Percentiles rank a stretch among this genome's conserved stretches.
These are phyloP conservation scores for Cephalotrichum gorgonifer DNA, from an alignment of 2,329 filamentous ascomycete species.

Conservation along the genomic window DNA sequence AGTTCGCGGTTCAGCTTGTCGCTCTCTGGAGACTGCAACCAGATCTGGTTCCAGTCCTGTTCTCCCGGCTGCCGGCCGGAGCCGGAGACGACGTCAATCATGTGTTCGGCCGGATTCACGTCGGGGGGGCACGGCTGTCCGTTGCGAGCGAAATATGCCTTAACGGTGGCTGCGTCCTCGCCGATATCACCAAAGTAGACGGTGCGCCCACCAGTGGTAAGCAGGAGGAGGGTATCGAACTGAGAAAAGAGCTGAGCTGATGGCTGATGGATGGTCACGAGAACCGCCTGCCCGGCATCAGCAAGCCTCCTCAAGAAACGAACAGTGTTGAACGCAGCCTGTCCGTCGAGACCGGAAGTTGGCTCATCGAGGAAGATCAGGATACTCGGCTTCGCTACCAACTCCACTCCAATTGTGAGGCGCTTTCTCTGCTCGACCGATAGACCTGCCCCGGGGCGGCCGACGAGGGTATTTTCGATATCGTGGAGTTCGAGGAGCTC, in stretches of 20 bases:
- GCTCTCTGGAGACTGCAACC: conserved; percentile 53
- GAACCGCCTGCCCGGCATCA: conserved; percentile 54
- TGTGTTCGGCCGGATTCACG: conserved; percentile 61
- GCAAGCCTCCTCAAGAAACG: conserved; percentile 59
- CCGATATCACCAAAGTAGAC: conserved; percentile 61
- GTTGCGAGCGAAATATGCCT: conserved; percentile 55
- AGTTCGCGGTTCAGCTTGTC: conserved; percentile 49
- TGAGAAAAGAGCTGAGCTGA: conserved; percentile 55
- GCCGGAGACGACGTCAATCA: conserved; percentile 33
- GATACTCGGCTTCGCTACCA: conserved; percentile 49
- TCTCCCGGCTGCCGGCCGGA: conserved; percentile 27
- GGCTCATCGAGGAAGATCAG: too few relatives aligned
- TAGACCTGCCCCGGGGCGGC: conserved; percentile 37
- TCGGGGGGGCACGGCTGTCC: conserved; percentile 51
- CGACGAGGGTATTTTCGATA: conserved; percentile 37
- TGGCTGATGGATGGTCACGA: conserved; percentile 63
- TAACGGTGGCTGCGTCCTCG: conserved; percentile 40
- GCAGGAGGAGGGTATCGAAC: conserved; percentile 55
- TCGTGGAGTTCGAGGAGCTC: conserved; percentile 44
- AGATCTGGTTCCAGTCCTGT: conserved; percentile 61
- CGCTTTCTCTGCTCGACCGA: conserved; percentile 43
- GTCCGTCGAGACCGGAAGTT: conserved; percentile 58
- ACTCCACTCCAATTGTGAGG: conserved; percentile 50
- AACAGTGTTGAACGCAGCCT: conserved; percentile 55
- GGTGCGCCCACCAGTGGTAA: conserved; percentile 54